Conservation (phyloP, 2,329 filamentous ascomycete species). For the Stagonosporopsis cucurbitacearum region DNA sequence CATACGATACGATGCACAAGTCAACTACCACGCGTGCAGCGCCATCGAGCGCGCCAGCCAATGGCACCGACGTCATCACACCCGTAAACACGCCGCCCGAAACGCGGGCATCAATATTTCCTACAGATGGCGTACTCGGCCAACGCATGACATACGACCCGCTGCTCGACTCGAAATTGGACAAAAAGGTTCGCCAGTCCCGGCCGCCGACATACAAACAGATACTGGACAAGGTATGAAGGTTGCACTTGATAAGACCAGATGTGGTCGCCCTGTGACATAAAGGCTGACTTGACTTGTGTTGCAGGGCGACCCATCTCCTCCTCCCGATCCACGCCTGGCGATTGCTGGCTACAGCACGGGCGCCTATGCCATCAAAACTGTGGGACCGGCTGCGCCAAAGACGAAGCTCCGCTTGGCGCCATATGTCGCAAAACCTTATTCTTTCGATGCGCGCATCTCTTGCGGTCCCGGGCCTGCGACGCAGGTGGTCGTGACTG, state of each 20-base stretch:
- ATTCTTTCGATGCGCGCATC: constrained; percentile 79
- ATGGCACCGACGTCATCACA: constrained; percentile 57
- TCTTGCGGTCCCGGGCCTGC: constrained; percentile 90
- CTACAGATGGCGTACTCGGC: constrained; percentile 62
- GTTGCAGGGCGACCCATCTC: constrained; percentile 77
- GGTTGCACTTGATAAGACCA: constrained; percentile 35
- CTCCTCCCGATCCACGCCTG: constrained; percentile 82
- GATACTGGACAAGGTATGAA: constrained; percentile 57
- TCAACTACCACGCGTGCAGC: constrained; percentile 40
- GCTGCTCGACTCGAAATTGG: constrained; percentile 63
- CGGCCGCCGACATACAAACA: constrained; percentile 57
- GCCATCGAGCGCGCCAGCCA: constrained; percentile 40
- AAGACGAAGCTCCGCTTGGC: constrained; percentile 75
- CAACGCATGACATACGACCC: constrained; percentile 69
- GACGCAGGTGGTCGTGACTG: constrained; percentile 89
- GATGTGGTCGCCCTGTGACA: constrained; percentile 51
- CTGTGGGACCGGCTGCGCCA: constrained; percentile 64
- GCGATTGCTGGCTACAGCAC: constrained; percentile 66
- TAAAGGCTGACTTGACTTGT: constrained; percentile 52
- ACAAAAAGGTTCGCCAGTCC: constrained; percentile 58
- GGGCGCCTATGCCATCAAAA: constrained; percentile 56
- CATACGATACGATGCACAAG: constrained; percentile 47
- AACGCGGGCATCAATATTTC: constrained; percentile 56
- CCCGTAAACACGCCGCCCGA: constrained; percentile 53
- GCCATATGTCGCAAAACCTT: constrained; percentile 81